phyloP scores from a whole-genome alignment of 768 basidiomycete genomes.

The Pleurotus ostreatus region DNA sequence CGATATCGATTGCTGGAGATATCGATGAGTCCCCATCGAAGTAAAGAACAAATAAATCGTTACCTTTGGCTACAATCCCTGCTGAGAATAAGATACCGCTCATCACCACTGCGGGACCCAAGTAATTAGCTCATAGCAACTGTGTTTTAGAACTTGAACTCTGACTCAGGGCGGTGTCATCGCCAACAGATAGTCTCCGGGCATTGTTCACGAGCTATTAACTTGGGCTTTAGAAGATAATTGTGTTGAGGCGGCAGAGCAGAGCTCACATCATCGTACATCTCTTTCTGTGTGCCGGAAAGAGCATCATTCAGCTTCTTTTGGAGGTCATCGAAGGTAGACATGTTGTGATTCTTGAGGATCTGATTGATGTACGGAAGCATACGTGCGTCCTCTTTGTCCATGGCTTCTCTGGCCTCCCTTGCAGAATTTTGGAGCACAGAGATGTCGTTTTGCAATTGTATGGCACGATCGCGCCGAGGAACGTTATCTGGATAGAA shows the following conservation, averaged over 20 bases:
- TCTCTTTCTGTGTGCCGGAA: background rate
- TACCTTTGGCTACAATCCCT: background rate
- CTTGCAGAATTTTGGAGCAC: background rate
- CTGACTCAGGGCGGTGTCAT: conserved; percentile 1
- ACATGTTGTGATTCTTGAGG: conserved; percentile 4
- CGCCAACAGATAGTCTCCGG: background rate
- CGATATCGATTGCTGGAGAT: background rate
- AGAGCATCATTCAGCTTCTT: conserved; percentile 1
- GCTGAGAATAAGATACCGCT: conserved; percentile 3
- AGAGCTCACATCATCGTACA: background rate
- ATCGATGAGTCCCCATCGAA: background rate
- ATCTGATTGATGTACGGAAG: conserved; percentile 4
- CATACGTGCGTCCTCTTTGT: conserved; percentile 6
- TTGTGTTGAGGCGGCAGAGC: background rate
- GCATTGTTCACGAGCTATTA: background rate
- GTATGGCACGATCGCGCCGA: conserved; percentile 4
- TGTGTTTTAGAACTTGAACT: too few relatives aligned
- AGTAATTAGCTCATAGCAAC: too few relatives aligned
- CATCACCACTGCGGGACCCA: background rate
- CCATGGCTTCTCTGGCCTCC: conserved; percentile 6
- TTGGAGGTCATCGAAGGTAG: conserved; percentile 5
- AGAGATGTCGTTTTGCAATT: conserved; percentile 4
- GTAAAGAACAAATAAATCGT: too few relatives aligned
- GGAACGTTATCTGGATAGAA: conserved; percentile 7
- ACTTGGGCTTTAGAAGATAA: background rate